Percentiles rank a stretch among this genome's conserved stretches.
These are phyloP conservation scores for Fusarium nisikadoi DNA, from an alignment of 2,329 filamentous ascomycete species.

Conservation along the genomic window DNA sequence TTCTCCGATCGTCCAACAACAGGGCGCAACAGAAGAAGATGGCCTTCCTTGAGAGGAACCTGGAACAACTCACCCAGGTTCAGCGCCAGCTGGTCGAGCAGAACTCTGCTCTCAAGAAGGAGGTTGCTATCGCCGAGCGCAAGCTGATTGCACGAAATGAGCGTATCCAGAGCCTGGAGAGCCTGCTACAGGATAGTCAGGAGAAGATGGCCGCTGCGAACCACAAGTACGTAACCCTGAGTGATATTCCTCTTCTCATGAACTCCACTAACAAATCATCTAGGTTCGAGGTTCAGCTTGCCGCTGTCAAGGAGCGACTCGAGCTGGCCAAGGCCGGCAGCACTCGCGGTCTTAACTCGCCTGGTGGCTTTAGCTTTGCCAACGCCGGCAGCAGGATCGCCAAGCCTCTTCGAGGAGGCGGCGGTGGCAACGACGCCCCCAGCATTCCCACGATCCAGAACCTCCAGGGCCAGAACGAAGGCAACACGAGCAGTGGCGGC, in stretches of 20 bases:
- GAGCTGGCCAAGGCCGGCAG: constrained; percentile 94
- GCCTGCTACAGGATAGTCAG: constrained; percentile 92
- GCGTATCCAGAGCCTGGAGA: constrained; percentile 93
- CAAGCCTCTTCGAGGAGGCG: constrained; percentile 74
- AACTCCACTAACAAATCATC: constrained; percentile 42
- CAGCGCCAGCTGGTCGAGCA: constrained; percentile 98
- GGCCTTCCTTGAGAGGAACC: constrained; percentile 97
- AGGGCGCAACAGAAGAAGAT: constrained; percentile 99
- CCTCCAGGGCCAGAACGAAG: constrained; percentile 53
- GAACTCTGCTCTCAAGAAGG: constrained; percentile 97
- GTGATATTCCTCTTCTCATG: not conserved
- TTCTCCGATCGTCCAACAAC: constrained; percentile 95
- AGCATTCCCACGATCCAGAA: constrained; percentile 66
- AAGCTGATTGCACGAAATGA: constrained; percentile 97
- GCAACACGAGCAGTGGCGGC: constrained; percentile 46
- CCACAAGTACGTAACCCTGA: constrained; percentile 78
- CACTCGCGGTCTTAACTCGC: constrained; percentile 81
- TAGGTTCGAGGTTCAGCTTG: constrained; percentile 97
- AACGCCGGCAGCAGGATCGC: constrained; percentile 73
- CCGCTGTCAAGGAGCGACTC: constrained; percentile 96
- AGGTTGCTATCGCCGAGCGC: constrained; percentile 97
- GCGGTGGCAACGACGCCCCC: constrained; percentile 57
- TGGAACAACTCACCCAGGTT: constrained; percentile 97
- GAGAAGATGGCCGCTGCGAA: constrained; percentile 98
- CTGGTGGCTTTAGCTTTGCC: constrained; percentile 77